These are phyloP conservation scores for Boehmeria nivea DNA, from an alignment of 306 rosid species.

Conservation along the genomic window DNA sequence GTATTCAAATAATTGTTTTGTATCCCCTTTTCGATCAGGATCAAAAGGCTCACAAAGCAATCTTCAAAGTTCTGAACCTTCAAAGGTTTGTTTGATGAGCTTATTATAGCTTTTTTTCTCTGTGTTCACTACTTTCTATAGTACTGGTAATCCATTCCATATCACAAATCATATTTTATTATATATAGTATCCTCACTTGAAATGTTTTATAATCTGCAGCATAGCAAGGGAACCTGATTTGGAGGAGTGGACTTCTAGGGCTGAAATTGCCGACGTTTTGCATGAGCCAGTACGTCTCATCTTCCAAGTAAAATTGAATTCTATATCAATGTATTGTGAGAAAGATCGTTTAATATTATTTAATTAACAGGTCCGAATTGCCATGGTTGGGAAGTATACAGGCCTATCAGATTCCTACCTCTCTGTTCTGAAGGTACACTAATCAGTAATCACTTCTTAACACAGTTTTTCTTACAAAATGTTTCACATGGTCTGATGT, in stretches of 20 bases:
- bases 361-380: conserved; percentile 63
- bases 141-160: background rate
- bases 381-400: conserved; percentile 97
- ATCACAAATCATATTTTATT: background rate
- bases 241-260: conserved; percentile 41
- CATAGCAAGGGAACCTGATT: conserved; percentile 28
- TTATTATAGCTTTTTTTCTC: background rate
- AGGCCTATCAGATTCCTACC: conserved; percentile 85
- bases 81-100: conserved; percentile 30
- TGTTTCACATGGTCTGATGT: background rate
- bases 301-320: background rate
- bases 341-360: conserved; percentile 1
- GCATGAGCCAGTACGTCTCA: conserved; percentile 37
- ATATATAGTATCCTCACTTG: conserved; percentile 7
- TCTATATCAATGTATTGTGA: conserved; percentile 7
- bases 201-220: conserved; percentile 25
- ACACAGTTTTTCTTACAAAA: background rate
- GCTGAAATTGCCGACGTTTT: conserved; percentile 31
- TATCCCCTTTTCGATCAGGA: conserved; percentile 25
- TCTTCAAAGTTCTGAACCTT: conserved; percentile 40
- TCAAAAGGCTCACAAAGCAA: conserved; percentile 47
- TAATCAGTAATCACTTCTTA: background rate
- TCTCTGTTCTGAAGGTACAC: conserved; percentile 78
- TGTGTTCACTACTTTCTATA: background rate
- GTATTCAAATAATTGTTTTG: background rate